phyloP scores from a whole-genome alignment of 805 yeast species.

The Jamesozyma jinghongensis region DNA sequence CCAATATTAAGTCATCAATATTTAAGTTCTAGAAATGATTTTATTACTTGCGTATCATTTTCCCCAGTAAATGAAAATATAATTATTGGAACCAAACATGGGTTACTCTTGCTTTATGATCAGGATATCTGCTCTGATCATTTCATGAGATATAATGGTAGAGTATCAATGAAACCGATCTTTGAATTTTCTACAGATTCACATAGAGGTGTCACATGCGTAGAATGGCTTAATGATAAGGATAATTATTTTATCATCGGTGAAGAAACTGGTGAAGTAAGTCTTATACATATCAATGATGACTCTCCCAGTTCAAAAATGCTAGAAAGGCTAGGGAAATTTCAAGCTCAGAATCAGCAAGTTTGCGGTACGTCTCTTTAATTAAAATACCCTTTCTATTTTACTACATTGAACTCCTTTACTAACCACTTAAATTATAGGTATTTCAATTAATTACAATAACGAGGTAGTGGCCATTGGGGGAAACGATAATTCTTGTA shows the following conservation, averaged over 20 bases:
- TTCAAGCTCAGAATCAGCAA: slow-evolving; percentile 47
- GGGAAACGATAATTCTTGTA: slow-evolving; percentile 72
- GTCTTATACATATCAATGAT: slow-evolving; percentile 31
- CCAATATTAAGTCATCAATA: slow-evolving; percentile 34
- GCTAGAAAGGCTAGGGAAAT: slow-evolving; percentile 20
- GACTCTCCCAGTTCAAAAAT: neutral
- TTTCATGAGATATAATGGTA: slow-evolving; percentile 2
- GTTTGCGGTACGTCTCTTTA: slow-evolving; percentile 40
- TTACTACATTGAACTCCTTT: too few species aligned
- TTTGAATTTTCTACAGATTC: slow-evolving; percentile 18
- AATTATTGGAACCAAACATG: slow-evolving; percentile 50
- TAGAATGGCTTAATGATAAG: slow-evolving; percentile 44
- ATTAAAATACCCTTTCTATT: slow-evolving; percentile 3
- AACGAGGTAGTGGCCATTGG: slow-evolving; percentile 63
- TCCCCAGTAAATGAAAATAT: slow-evolving; percentile 39
- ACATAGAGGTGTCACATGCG: slow-evolving; percentile 43
- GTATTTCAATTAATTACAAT: slow-evolving; percentile 50
- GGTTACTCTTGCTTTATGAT: slow-evolving; percentile 41
- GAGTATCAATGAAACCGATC: slow-evolving; percentile 10
- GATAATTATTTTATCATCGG: slow-evolving; percentile 45
- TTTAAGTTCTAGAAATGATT: slow-evolving; percentile 27
- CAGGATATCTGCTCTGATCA: slow-evolving; percentile 22
- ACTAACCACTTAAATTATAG: slow-evolving; percentile 16
- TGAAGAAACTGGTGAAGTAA: slow-evolving; percentile 54
- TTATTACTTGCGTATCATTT: slow-evolving; percentile 50